Conservation (phyloP, 805 yeast genomes). For the Saccharomycopsis capsularis region DNA sequence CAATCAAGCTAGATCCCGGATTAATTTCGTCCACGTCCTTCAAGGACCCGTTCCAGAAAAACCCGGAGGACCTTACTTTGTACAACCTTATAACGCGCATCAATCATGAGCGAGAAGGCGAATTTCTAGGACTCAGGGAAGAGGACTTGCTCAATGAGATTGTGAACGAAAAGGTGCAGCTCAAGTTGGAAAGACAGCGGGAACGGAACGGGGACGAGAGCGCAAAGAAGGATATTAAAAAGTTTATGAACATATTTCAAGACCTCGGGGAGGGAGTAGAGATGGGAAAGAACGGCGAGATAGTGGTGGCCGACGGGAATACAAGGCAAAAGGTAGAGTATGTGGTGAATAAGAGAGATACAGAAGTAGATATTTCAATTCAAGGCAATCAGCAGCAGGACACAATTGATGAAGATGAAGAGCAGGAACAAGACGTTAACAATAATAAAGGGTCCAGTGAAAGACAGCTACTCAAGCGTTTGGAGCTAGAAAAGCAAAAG, state of each 20-base stretch:
- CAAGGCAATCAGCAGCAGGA: background rate
- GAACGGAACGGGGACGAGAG: background rate
- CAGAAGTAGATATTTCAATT: background rate
- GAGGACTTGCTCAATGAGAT: conserved; percentile 16
- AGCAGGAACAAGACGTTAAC: background rate
- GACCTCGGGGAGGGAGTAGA: background rate
- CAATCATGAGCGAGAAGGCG: conserved; percentile 13
- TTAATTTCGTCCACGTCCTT: conserved; percentile 14
- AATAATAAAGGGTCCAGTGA: conserved; percentile 15
- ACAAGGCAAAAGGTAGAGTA: background rate
- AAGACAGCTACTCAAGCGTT: conserved; percentile 7
- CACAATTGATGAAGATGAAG: conserved; percentile 1
- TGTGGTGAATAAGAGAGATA: background rate
- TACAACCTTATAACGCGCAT: conserved; percentile 9
- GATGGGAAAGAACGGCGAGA: background rate
- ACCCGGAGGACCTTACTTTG: conserved; percentile 11
- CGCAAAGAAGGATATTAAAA: conserved; percentile 3
- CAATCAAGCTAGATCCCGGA: conserved; percentile 18
- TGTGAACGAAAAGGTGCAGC: conserved; percentile 6
- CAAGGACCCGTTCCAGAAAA: conserved; percentile 16
- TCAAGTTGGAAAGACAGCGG: background rate
- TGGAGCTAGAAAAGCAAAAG: conserved; percentile 23
- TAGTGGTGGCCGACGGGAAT: background rate
- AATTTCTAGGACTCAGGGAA: conserved; percentile 13
- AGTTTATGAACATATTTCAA: conserved; percentile 3